Percentiles rank a stretch among this genome's conserved stretches.
Conservation (phyloP, 176 grass and related monocot genomes). For the Phyllostachys edulis region DNA sequence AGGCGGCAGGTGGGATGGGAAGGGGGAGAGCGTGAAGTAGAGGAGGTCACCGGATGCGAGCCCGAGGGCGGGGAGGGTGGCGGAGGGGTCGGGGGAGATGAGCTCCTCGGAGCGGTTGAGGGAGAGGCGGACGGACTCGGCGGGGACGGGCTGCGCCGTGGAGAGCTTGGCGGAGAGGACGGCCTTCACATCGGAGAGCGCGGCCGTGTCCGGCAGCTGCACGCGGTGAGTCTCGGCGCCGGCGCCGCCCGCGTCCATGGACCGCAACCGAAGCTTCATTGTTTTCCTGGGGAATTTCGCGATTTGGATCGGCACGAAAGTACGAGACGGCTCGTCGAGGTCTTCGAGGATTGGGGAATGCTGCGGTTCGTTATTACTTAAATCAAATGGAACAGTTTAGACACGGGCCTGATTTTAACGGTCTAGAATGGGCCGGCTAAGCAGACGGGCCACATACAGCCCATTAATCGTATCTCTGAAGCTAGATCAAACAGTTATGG, state of each 20-base stretch:
- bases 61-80: conserved; percentile 59
- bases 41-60: conserved; percentile 85
- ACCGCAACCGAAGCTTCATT: conserved; percentile 84
- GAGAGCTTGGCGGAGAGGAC: conserved; percentile 58
- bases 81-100: conserved; percentile 36
- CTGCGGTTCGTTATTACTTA: no score
- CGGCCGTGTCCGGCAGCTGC: conserved; percentile 49
- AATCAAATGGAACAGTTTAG: no score
- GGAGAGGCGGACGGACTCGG: conserved; percentile 76
- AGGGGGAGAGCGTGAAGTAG: conserved; percentile 54
- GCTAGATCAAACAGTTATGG: no score
- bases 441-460: no score
- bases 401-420: no score
- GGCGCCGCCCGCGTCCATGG: conserved; percentile 44
- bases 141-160: conserved; percentile 44
- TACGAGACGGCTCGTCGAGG: neutral
- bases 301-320: neutral
- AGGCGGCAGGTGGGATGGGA: conserved; percentile 17
- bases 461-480: no score
- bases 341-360: neutral
- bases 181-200: conserved; percentile 54
- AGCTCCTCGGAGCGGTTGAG: conserved; percentile 89
- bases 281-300: neutral
- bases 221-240: conserved; percentile 62
- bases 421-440: no score